Base-by-base conservation (phyloP, 306 rosid species). In the Elaeagnus macrophylla region DNA sequence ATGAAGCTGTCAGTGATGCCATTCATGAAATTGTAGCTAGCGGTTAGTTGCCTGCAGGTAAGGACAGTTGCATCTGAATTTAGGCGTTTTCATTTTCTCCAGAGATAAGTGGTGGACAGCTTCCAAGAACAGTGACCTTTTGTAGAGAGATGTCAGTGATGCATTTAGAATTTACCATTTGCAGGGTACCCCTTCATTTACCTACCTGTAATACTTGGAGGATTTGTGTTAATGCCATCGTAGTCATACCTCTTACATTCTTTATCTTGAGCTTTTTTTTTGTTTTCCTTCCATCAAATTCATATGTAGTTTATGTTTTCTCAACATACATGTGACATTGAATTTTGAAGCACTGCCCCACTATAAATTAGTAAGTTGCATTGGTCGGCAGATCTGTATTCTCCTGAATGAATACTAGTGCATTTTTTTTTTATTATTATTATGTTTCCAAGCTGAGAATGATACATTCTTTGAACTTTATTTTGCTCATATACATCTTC, bases 11-110 rank as follows among this genome's bases (percentile, higher is more conserved):
- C 59, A 84, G 99, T 6, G 85, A 80, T 62, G 76, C 87, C 77
- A 84, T 91, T 44, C 96, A 91, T 42, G 99, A 82, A 73, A 82
- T 91, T 56, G 95, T 91, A 67, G 95, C 85, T 32, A 80, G 96
- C 66, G 99, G 99, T 67, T 91, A 91, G 35, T 51, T 20, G n/a
- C 51, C 16, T 20, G 17, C 49, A 14, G 15, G n/a, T 16, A 43
- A 57, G 13, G 46, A 12, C 67, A 48, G 52, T 51, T 70, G 72
- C 78, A 65, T 67, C 41, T 40, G 41, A 45, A 45, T 17, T 54
- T 36, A 38, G 65, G 56, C 71, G 57, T 51, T 62, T 16, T 50
- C 36, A 58, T 66, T 66, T 48, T 59, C 67, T 67, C 61, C 51
- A 50, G 75, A 60, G 58, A 56, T 56, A 66, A 65, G 62, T 54